Base-by-base conservation (phyloP, 139 green algal species). In the Yamagishiella unicocca region DNA sequence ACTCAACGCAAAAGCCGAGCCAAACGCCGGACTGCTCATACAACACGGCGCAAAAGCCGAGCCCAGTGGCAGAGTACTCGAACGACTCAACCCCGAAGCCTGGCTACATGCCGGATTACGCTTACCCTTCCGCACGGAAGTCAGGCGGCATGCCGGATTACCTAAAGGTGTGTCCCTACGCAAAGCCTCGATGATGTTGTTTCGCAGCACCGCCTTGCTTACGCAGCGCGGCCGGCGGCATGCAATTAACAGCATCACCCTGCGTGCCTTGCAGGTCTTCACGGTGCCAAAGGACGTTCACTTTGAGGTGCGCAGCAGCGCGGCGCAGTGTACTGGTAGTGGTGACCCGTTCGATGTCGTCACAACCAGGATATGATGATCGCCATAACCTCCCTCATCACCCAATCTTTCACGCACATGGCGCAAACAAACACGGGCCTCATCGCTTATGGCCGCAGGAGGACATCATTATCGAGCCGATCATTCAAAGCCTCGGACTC, bases 401-500 rank as follows among this genome's bases (percentile, higher is more conserved):
- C n/a, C n/a, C n/a, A n/a, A n/a, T n/a, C n/a, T n/a, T n/a, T n/a
- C n/a, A 58, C 12, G 50, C 50, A 58, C 17, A 58, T 58, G 12
- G 12, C 12, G 50, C 50, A 17, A 25, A 17, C 17, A 12, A 17
- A 58, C 50, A 17, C 50, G 50, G 50, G 50, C 17, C 17, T 58
- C 12, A 58, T 58, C 12, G 50, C 17, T 14, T 24, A 38, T 78
- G 70, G 7, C 17, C 22, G 71, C 76, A 90, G 75, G 80, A 86
- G 61, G 68, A 89, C 35, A n/a, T 88, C 5, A 76, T 91, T 4
- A 71, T 88, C 8, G 81, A 88, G 61, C 87, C 87, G 17, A 85
- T 91, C 29, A 88, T 91, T 37, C 80, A 81, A 45, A 61, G 17
- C 58, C 58, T 88, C 25, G 81, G 55, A 2, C 21, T 90, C 24